Evolutionary conservation across 768 basidiomycete genomes (phyloP).

Genomic region (Phanerochaete carnosa): DNA sequence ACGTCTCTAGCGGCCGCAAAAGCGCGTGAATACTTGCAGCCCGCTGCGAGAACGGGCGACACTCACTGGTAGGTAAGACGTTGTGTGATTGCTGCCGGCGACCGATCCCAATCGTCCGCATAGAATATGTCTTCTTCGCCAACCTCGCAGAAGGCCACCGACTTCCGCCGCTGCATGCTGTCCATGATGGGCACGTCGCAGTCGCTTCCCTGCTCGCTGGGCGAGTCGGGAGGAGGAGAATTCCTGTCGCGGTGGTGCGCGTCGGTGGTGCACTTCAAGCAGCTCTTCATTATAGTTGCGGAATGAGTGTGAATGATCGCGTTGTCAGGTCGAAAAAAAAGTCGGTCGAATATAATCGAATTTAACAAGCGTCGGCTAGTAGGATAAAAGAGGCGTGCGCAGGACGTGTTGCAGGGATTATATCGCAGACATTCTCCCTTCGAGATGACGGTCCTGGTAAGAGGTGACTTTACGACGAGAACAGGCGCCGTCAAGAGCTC

Average conservation of each 20-base stretch:
- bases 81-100: conserved; percentile 14
- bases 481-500: not conserved
- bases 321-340: not conserved
- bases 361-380: not conserved
- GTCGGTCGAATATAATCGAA: not conserved
- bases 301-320: conserved; percentile 1
- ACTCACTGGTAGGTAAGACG: conserved; percentile 18
- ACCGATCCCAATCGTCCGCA: conserved; percentile 21
- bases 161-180: conserved; percentile 11
- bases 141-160: conserved; percentile 16
- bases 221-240: conserved; percentile 1
- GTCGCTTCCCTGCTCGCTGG: not conserved
- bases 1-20: conserved; percentile 13
- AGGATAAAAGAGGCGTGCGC: not conserved
- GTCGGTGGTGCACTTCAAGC: conserved; percentile 14
- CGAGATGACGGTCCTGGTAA: conserved; percentile 12
- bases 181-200: not conserved
- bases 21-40: not conserved
- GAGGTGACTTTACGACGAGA: not conserved
- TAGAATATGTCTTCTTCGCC: conserved; percentile 19
- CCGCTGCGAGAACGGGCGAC: not conserved
- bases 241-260: not conserved
- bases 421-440: conserved; percentile 13
- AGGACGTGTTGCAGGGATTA: conserved; percentile 8
- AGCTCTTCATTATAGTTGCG: conserved; percentile 16